Evolutionary conservation across 371 early-diverging fungal species (phyloP).

Genomic region (Mucor piriformis): DNA sequence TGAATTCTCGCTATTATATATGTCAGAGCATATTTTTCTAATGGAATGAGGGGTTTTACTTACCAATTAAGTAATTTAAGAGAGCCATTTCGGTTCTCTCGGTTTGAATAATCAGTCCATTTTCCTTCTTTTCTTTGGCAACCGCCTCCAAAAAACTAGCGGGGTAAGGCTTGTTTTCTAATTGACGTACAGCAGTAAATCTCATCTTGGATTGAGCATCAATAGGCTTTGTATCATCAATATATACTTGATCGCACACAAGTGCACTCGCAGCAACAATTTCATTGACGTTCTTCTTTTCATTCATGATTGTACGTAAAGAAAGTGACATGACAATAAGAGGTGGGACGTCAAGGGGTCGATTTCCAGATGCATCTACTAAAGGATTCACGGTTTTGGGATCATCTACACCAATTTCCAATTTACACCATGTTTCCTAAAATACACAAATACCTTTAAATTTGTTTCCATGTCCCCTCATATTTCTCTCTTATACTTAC

Average conservation of each 20-base stretch:
- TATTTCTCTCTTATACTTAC: constrained; percentile 30
- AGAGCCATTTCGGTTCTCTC: constrained; percentile 69
- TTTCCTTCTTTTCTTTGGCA: constrained; percentile 30
- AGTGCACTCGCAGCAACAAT: constrained; percentile 66
- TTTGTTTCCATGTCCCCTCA: neutral
- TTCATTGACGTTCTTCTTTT: constrained; percentile 82
- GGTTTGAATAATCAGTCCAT: constrained; percentile 38
- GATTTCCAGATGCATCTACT: constrained; percentile 49
- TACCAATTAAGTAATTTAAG: constrained; percentile 71
- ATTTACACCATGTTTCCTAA: constrained; percentile 86
- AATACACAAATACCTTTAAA: constrained; percentile 21
- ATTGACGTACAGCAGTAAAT: constrained; percentile 71
- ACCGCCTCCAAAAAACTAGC: constrained; percentile 59
- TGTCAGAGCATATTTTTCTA: too few species aligned
- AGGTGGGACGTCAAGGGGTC: constrained; percentile 66
- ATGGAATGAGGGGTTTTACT: too few species aligned
- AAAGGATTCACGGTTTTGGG: constrained; percentile 74
- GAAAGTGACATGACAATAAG: constrained; percentile 85
- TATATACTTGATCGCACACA: constrained; percentile 46
- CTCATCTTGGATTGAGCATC: constrained; percentile 50
- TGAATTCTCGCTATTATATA: constrained; percentile 74
- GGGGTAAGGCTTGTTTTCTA: constrained; percentile 65
- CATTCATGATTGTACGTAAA: constrained; percentile 83
- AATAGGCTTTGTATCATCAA: constrained; percentile 58
- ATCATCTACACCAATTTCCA: constrained; percentile 68